Base-by-base conservation (phyloP, 495 filamentous ascomycete species). In the Daldinia bambusicola region DNA sequence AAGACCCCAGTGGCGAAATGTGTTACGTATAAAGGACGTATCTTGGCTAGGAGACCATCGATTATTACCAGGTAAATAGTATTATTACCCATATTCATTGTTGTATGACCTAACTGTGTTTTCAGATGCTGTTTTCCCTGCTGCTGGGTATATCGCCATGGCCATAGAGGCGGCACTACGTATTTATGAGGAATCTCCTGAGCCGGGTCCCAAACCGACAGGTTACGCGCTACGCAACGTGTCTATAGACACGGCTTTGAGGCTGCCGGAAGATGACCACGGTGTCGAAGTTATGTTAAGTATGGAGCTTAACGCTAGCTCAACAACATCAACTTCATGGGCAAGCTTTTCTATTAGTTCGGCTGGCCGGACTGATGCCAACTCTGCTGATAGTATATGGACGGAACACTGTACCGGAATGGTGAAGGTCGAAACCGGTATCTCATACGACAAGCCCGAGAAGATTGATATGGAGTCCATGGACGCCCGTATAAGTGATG, bases 31-130 rank as follows among this genome's bases (percentile, higher is more conserved):
- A 0, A 68, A 77, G 1, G 84, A 89, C 40, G 55, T 82, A 0
- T 82, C 84, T 1, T 89, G 85, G 86, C 56, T 89, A 0, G 45
- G 66, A 1, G 82, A 87, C 30, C 86, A 89, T 57, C 31, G 37
- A 32, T 16, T 63, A 41, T 41, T 41, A 2, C 40, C 40, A 7
- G 40, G 40, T 41, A 41, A 16, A n/a, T 41, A 41, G 16, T 16
- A 41, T 38, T 41, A 41, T 16, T 41, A 3, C 26, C 26, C 1
- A 41, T 41, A 4, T 41, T 41, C 4, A 41, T 1, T n/a, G 4
- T 14, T 41, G 2, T 10, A 41, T 5, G 9, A 14, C 4, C 14
- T 41, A 16, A 41, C 22, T 26, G n/a, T 40, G 13, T 41, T 20
- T 50, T 4, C 16, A 41, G 40, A 69, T 34, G 51, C 73, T 1